Evolutionary conservation across 2,329 filamentous ascomycete species (phyloP), one percentile per base, ranked within the genome.

Genomic region (Cordyceps cicadae): DNA sequence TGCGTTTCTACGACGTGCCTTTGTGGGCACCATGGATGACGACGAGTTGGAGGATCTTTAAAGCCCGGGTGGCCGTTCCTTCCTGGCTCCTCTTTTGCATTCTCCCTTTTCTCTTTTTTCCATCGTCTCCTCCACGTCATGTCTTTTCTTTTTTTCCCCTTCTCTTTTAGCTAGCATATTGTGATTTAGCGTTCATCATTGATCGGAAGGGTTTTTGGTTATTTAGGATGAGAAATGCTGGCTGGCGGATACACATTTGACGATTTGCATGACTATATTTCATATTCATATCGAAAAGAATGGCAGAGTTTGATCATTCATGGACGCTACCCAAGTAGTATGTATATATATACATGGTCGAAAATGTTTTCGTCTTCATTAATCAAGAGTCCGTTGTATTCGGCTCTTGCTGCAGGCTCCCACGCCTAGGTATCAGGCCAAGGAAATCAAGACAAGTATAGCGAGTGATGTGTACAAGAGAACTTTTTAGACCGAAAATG

Each of bases 1-100:
- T 63, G 84, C 87, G 54, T 96, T 96, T 70, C 76, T 95, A 32
- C 74, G 78, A 62, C 85, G 90, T 60, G 92, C 92, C 0, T 96
- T 94, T 75, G 89, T 96, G 24, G 83, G 86, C 45, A 92, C 87
- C 3, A 75, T 89, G 67, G 80, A 84, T 55, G 76, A 83, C 59
- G 79, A 87, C 54, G 85, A 93, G 46, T 77, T 95, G 41, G 75
- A 81, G 68, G 74, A 79, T 65, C 66, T 78, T 66, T 76, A 67
- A 67, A 7, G 29, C 3, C 7, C 19, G 24, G 24, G 4, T 24
- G 21, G 8, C 8, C 17, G 9, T 26, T 5, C 1, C 21, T 12
- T 6, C 8, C 5, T 7, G 5, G 6, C 2, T 51, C 32, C 17
- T 46, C 43, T 21, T 8, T 29, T 52, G n/a, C n/a, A 21, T 52